Base-by-base conservation (phyloP, 2,329 filamentous ascomycete genomes). In the Aspergillus amoenus region DNA sequence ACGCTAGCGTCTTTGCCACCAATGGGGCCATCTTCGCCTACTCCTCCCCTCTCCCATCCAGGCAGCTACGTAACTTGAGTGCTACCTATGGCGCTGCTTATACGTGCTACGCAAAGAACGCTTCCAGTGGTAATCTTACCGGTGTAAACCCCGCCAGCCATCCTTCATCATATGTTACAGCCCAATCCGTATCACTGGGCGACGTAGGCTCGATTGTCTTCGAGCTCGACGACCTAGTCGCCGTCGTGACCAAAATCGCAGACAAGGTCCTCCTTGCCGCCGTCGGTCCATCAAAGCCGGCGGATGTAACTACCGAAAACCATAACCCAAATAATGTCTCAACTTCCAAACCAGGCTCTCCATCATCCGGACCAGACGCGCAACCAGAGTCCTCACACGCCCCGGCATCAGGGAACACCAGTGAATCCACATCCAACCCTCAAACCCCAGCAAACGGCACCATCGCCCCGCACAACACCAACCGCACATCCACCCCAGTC, bases 191-290 rank as follows among this genome's bases (percentile, higher is more conserved):
- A 53, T 73, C 75, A 3, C 63, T 77, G 13, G 75, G 74, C 15
- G 72, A 76, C 50, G 74, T 77, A n/a, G 74, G 75, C 17, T 76
- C 75, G 3, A 77, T 77, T 43, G 72, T 76, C 44, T 77, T 77
- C 40, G 74, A 77, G 55, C 70, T 74, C 4, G 73, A 76, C 39
- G 70, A 74, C 50, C 67, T 68, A 6, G 74, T 76, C 21, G 74
- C 75, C 2, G 72, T 77, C 7, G 73, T 77, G 21, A 77, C 75
- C 30, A 69, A 67, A 18, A 72, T 77, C 50, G 75, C 74, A 30
- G 74, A 77, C 53, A 76, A 76, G 57, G 73, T 77, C 15, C 73
- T 77, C 17, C 67, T 77, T 17, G 75, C 75, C 5, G 74, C 73
- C 3, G 70, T 76, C 2, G 75, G 75, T 7, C 74, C 75, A 7